Percentiles rank a stretch among this genome's conserved stretches.
Evolutionary conservation across 352 stramenopile genomes (phyloP).

Genomic region (Globisporangium rhizosaccharum): DNA sequence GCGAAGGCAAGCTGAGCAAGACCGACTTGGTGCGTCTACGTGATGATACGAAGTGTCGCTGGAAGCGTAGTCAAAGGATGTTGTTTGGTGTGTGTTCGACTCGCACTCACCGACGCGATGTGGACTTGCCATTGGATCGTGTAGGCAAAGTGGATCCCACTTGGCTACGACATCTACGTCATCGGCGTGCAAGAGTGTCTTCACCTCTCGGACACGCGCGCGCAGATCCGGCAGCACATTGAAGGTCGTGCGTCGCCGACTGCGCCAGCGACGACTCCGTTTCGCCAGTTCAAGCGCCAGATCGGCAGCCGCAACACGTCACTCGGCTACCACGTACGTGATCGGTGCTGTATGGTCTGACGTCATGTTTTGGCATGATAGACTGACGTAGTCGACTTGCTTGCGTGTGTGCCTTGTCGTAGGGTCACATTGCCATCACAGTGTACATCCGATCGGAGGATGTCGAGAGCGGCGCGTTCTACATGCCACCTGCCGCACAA

Average conservation of each 20-base stretch:
- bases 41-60: not conserved
- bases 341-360: too few relatives aligned
- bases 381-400: not conserved
- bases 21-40: constrained; percentile 26
- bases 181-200: constrained; percentile 91
- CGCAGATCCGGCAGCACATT: constrained; percentile 56
- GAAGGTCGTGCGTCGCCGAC: constrained; percentile 28
- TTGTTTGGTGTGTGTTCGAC: not conserved
- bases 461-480: constrained; percentile 69
- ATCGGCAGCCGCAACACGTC: constrained; percentile 80
- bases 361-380: not conserved
- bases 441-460: constrained; percentile 69
- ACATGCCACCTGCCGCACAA: constrained; percentile 67
- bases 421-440: constrained; percentile 84
- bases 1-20: constrained; percentile 53
- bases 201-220: constrained; percentile 55
- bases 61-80: too few relatives aligned
- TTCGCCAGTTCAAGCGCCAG: constrained; percentile 62
- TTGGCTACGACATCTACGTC: constrained; percentile 84
- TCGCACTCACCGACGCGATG: not conserved
- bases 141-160: constrained; percentile 78
- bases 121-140: not conserved
- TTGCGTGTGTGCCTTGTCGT: not conserved
- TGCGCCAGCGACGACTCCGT: constrained; percentile 22
- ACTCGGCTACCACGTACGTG: constrained; percentile 70